Evolutionary conservation across 768 basidiomycete species (phyloP), one percentile per base, ranked within the genome.

Genomic region (Lactarius quietus): DNA sequence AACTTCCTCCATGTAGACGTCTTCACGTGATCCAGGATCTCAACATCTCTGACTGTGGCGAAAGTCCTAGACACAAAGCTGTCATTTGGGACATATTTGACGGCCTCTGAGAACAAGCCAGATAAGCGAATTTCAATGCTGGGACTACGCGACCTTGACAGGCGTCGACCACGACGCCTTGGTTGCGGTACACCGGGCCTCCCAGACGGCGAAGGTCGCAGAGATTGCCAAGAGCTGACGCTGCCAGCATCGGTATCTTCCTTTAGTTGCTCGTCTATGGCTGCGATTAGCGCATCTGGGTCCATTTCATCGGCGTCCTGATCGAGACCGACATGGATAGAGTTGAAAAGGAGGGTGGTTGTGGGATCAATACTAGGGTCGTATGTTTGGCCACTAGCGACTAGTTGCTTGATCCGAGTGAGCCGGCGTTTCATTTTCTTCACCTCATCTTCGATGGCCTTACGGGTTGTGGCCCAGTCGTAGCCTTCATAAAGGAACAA

Each of bases 1-100:
- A 99, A 98, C 74, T 96, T 98, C 78, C 88, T 91, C 97, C 97
- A 99, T 0, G 97, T 98, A 10, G 95, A 98, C 0, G 95, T 95
- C 79, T 92, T 95, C 81, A 99, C 94, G 73, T 97, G 95, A 74
- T 99, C 97, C 58, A 98, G 78, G 65, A 98, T 97, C 75, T 97
- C 93, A 23, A 93, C 71, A 66, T 92, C 85, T 64, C 77, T 82
- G 58, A 95, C 80, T 14, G 86, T 86, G 17, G 85, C 83, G 55
- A 90, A 81, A 1, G 86, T 82, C 59, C 89, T 81, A 3, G 89
- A 89, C 10, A 88, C 85, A 28, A 88, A 72, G 1, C 82, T 75
- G 52, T 82, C 82, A 14, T 81, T 78, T 6, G 84, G 81, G 10
- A 74, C 74, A 71, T 86, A 91, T 62, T 84, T 79, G 72, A 92